Evolutionary conservation across 2,329 filamentous ascomycete genomes (phyloP).

Genomic region (Colletotrichum tamarilloi): DNA sequence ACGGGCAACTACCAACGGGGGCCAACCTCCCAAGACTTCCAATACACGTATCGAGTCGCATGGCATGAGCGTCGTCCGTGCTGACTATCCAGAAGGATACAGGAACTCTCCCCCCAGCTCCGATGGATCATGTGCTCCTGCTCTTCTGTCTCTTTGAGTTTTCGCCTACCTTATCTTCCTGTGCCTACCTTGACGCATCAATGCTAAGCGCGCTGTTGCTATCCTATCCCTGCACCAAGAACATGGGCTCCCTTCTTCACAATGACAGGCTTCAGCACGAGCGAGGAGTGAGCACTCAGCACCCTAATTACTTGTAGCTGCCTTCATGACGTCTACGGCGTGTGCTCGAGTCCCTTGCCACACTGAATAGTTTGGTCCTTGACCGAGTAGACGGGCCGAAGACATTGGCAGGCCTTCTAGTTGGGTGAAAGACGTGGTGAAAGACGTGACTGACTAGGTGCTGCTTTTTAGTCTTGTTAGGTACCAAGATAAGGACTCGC

Average conservation of each 20-base stretch:
- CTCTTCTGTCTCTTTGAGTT: neutral
- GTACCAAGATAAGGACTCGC: neutral
- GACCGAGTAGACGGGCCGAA: neutral
- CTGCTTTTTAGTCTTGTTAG: neutral
- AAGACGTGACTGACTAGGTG: no score
- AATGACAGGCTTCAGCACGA: neutral
- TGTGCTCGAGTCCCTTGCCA: neutral
- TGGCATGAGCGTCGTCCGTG: constrained; percentile 11
- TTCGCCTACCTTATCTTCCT: neutral
- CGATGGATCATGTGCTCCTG: neutral
- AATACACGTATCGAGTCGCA: constrained; percentile 4
- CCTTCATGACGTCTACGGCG: constrained; percentile 25
- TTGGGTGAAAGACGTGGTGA: no score
- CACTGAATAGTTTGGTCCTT: neutral
- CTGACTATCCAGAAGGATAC: neutral
- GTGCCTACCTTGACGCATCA: neutral
- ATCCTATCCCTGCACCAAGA: neutral
- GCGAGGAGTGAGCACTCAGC: neutral
- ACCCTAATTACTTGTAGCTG: neutral
- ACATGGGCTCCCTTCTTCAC: neutral
- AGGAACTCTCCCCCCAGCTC: neutral
- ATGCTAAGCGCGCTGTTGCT: neutral
- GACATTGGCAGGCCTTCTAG: no score
- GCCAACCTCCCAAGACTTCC: neutral
- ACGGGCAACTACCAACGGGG: neutral